Percentiles rank a stretch among this genome's conserved stretches.
phyloP scores from a whole-genome alignment of 768 basidiomycete genomes.

The Lyophyllum decastes region DNA sequence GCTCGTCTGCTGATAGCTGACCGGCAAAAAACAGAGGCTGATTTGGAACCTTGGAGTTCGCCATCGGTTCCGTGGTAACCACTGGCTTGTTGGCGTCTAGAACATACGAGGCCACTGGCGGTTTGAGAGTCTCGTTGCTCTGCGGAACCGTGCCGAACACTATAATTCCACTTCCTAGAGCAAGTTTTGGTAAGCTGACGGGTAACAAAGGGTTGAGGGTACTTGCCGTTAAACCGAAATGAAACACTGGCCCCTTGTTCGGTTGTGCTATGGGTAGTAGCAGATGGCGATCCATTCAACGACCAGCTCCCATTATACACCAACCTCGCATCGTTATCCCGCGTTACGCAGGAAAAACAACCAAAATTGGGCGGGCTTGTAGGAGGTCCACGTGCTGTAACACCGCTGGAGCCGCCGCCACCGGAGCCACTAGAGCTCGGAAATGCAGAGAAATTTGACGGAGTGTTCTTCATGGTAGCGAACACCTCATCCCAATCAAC shows the following conservation, averaged over 20 bases:
- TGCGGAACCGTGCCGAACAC: conserved; percentile 46
- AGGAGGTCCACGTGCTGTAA: background rate
- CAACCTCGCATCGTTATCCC: conserved; percentile 38
- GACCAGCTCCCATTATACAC: conserved; percentile 38
- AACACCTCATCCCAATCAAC: background rate
- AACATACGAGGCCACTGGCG: conserved; percentile 41
- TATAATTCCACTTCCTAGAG: conserved; percentile 45
- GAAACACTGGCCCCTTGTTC: conserved; percentile 30
- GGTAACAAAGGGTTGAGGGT: too few species aligned
- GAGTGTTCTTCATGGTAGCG: background rate
- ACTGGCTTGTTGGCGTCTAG: conserved; percentile 36
- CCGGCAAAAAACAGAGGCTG: conserved; percentile 44
- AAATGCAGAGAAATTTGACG: background rate
- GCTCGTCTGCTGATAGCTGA: conserved; percentile 27
- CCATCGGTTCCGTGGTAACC: conserved; percentile 36
- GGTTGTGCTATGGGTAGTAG: conserved; percentile 39
- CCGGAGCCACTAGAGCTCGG: background rate
- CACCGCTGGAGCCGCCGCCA: too few species aligned
- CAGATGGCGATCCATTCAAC: conserved; percentile 23
- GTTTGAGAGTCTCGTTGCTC: conserved; percentile 33
- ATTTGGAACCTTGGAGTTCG: conserved; percentile 29
- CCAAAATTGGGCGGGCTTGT: background rate
- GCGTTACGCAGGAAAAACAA: conserved; percentile 19
- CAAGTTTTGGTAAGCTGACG: background rate
- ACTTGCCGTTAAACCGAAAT: conserved; percentile 38